Conservation (phyloP, 192 early-diverging fungal genomes). For the Dissophora globulifera region DNA sequence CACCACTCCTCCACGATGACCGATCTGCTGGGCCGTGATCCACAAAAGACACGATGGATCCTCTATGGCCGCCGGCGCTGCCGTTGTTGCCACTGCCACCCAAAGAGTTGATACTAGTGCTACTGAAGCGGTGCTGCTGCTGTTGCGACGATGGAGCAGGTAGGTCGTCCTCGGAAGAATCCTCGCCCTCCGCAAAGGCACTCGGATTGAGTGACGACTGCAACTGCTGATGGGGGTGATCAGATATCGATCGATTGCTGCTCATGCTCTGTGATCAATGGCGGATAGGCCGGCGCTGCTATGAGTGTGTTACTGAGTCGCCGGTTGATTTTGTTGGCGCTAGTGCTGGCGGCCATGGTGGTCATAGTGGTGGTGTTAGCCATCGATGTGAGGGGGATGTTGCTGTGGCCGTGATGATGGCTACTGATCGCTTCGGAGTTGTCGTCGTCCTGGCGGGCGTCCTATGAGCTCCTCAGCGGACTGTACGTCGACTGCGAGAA, state of each 20-base stretch:
- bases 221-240: slow-evolving; percentile 7
- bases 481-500: slow-evolving; percentile 36
- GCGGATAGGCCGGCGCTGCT: slow-evolving; percentile 15
- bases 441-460: slow-evolving; percentile 27
- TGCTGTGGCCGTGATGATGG: no score
- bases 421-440: slow-evolving; percentile 9
- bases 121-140: background rate
- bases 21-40: slow-evolving; percentile 4
- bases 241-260: slow-evolving; percentile 20
- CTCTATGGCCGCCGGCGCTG: no score
- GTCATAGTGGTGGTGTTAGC: slow-evolving; percentile 20
- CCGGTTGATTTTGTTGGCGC: background rate
- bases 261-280: slow-evolving; percentile 37
- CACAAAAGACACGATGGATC: background rate
- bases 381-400: no score
- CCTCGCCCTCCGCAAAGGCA: slow-evolving; percentile 27
- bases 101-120: no score
- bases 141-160: slow-evolving; percentile 2
- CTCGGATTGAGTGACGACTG: background rate
- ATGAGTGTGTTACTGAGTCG: background rate
- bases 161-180: slow-evolving; percentile 7
- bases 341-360: background rate
- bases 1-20: slow-evolving; percentile 7
- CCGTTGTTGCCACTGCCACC: no score
- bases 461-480: slow-evolving; percentile 21